phyloP scores from a whole-genome alignment of 192 early-diverging fungal species.

The Geranomyces michiganensis region DNA sequence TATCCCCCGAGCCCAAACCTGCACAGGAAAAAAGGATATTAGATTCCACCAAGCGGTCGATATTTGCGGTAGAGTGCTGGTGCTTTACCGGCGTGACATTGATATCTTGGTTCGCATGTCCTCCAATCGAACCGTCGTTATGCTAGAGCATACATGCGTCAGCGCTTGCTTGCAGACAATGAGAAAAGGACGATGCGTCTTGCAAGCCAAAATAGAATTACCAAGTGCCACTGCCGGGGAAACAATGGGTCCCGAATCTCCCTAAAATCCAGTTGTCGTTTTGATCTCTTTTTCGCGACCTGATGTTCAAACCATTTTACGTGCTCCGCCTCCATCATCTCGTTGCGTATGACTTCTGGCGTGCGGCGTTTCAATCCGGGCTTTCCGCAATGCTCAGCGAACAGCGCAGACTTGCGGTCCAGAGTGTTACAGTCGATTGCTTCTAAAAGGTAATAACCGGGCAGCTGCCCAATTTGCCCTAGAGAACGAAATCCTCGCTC shows the following conservation, averaged over 20 bases:
- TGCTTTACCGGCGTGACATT: constrained; percentile 80
- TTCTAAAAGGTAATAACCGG: constrained; percentile 43
- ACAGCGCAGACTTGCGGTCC: background rate
- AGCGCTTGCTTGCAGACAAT: no score
- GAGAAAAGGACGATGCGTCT: background rate
- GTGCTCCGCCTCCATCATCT: constrained; percentile 23
- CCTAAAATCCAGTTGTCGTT: constrained; percentile 39
- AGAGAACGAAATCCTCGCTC: constrained; percentile 34
- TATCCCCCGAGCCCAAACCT: constrained; percentile 85
- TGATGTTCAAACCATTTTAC: constrained; percentile 38
- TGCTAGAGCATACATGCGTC: constrained; percentile 16
- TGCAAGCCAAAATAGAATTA: constrained; percentile 32
- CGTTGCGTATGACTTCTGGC: constrained; percentile 19
- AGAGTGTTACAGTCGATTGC: constrained; percentile 32
- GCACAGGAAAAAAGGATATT: background rate
- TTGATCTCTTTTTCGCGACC: constrained; percentile 41
- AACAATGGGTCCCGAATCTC: constrained; percentile 66
- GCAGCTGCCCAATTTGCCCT: constrained; percentile 42
- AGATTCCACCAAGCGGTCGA: background rate
- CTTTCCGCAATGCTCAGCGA: background rate
- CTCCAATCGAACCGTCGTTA: constrained; percentile 48
- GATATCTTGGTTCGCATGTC: constrained; percentile 71
- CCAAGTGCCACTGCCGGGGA: constrained; percentile 78
- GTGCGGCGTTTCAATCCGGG: background rate
- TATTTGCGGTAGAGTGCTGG: background rate